These are phyloP conservation scores for Cytidiella melzeri DNA, from an alignment of 768 basidiomycete genomes.

Conservation along the genomic window DNA sequence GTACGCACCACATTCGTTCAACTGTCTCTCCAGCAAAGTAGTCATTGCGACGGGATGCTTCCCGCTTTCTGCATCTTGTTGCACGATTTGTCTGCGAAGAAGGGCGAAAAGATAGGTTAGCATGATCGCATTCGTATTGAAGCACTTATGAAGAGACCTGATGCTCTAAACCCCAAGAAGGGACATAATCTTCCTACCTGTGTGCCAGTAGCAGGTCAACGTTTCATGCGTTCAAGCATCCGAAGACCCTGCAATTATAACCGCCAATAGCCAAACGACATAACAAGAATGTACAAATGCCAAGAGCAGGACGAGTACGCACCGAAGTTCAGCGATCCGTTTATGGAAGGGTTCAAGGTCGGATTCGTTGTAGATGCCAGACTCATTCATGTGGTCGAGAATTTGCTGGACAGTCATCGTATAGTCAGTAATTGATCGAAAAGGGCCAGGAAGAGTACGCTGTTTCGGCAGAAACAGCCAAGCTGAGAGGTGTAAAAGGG, in stretches of 20 bases:
- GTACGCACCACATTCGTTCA: conserved; percentile 83
- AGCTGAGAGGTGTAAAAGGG: neutral
- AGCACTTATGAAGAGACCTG: neutral
- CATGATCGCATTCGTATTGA: neutral
- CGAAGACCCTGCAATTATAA: neutral
- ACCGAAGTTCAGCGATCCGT: conserved; percentile 74
- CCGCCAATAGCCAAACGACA: neutral
- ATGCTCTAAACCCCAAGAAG: neutral
- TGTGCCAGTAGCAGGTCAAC: neutral
- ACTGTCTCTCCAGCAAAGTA: conserved; percentile 82
- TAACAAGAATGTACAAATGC: neutral
- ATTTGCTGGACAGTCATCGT: conserved; percentile 61
- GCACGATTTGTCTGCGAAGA: conserved; percentile 55
- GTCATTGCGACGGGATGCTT: conserved; percentile 86
- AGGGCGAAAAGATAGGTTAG: neutral
- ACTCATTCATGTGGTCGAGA: conserved; percentile 92
- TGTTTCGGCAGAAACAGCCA: too few relatives aligned
- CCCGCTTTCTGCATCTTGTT: conserved; percentile 70
- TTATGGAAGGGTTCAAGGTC: conserved; percentile 86
- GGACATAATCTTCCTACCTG: neutral
- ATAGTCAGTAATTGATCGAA: neutral
- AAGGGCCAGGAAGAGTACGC: too few relatives aligned
- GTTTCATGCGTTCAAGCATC: neutral
- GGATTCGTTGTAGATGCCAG: conserved; percentile 86
- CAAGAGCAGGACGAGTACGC: conserved; percentile 7